Percentiles rank a stretch among this genome's conserved stretches.
Evolutionary conservation across 768 basidiomycete genomes (phyloP).

Genomic region (Hemileccinum rubropunctum): DNA sequence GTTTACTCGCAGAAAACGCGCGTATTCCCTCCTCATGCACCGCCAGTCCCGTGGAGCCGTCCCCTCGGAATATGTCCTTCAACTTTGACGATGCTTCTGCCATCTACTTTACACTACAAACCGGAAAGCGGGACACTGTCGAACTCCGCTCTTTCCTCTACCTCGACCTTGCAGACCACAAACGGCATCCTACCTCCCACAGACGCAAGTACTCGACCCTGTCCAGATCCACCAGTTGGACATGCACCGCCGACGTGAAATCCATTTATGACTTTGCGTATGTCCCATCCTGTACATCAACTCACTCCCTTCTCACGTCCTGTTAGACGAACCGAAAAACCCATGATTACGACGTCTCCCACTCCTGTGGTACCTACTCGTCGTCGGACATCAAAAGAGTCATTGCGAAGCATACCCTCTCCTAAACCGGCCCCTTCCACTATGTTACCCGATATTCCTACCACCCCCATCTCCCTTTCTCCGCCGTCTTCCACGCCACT

Average conservation of each 20-base stretch:
- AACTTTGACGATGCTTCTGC: constrained; percentile 32
- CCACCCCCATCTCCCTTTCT: background rate
- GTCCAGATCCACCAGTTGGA: constrained; percentile 32
- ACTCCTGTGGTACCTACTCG: constrained; percentile 5
- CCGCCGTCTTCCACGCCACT: background rate
- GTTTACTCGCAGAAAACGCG: constrained; percentile 43
- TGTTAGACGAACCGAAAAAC: constrained; percentile 27
- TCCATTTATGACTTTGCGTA: constrained; percentile 14
- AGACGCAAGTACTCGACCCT: constrained; percentile 33
- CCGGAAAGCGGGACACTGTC: constrained; percentile 35
- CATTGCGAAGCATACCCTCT: constrained; percentile 51
- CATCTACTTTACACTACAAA: constrained; percentile 48
- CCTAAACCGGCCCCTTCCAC: constrained; percentile 58
- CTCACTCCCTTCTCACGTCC: background rate
- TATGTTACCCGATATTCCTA: constrained; percentile 47
- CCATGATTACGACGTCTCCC: constrained; percentile 12
- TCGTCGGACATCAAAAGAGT: constrained; percentile 39
- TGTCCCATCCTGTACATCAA: background rate
- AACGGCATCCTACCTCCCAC: constrained; percentile 39
- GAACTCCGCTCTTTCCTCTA: constrained; percentile 62
- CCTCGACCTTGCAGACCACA: constrained; percentile 61
- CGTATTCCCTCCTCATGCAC: too few relatives aligned
- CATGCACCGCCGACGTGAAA: constrained; percentile 13
- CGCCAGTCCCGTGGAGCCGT: too few relatives aligned
- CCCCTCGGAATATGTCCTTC: constrained; percentile 2